Percentiles rank a stretch among this genome's conserved stretches.
These are phyloP conservation scores for Phytophthora macrochlamydospora DNA, from an alignment of 352 stramenopile species.

Conservation along the genomic window DNA sequence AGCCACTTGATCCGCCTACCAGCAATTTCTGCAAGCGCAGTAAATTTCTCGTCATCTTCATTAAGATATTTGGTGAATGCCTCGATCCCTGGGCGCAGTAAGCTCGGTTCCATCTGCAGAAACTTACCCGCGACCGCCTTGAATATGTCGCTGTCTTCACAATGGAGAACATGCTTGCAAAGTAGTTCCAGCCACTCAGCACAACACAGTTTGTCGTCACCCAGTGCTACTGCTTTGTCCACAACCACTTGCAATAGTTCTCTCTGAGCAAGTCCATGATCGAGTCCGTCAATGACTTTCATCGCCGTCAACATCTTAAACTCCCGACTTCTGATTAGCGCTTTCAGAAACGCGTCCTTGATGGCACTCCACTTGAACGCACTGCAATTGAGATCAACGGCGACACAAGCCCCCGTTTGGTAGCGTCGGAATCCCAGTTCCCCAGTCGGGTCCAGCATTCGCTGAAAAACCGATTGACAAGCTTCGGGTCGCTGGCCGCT, in stretches of 20 bases:
- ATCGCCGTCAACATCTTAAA: constrained; percentile 1
- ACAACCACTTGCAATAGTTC: constrained; percentile 1
- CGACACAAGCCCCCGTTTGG: constrained; percentile 8
- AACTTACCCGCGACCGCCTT: constrained; percentile 3
- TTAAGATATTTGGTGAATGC: background rate
- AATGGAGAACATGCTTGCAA: constrained; percentile 8
- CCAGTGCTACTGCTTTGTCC: background rate
- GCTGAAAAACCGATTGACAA: constrained; percentile 17
- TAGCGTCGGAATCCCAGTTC: background rate
- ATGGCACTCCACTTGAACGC: constrained; percentile 17
- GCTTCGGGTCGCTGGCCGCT: constrained; percentile 5
- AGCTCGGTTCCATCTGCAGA: background rate
- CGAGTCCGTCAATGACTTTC: background rate
- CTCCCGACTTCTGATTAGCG: background rate
- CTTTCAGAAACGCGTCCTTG: background rate
- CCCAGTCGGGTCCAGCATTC: background rate
- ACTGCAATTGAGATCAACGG: constrained; percentile 2
- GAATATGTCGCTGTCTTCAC: background rate
- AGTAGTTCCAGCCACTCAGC: background rate
- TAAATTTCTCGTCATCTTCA: background rate
- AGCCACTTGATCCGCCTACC: constrained; percentile 1
- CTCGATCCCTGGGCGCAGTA: background rate
- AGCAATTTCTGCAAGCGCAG: background rate
- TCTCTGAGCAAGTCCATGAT: background rate
- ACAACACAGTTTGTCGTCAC: background rate